Base-by-base conservation (phyloP, 352 stramenopile species). In the Phytophthora capsici region DNA sequence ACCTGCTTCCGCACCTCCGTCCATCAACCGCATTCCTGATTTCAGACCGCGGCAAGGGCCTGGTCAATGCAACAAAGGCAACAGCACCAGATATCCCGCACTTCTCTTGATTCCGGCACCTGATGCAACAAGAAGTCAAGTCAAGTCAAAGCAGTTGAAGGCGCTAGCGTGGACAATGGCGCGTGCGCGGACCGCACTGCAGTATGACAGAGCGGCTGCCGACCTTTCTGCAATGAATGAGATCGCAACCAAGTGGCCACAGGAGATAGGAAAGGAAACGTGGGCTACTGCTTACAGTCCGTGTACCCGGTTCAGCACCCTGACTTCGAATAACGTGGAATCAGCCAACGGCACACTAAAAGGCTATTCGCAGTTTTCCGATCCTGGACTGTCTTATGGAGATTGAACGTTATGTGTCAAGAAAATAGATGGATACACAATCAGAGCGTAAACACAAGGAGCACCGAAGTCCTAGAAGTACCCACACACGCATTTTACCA, bases 371-470 rank as follows among this genome's bases (percentile, higher is more conserved):
- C 26, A 45, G 46, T 8, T 9, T 53, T 53, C 46, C 22, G 20
- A 53, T 53, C 46, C n/a, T 53, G 12, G 46, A 53, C 26, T 53
- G 46, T 38, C 26, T 53, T 14, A 53, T 53, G 26, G 46, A 53
- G 26, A 53, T 53, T 22, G 46, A 53, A 38, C 46, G 25, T 17
- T 53, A 53, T 16, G 46, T 53, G 46, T 25, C 46, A 53, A 53
- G 26, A 38, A 53, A 53, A 26, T 36, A 1, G 26, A 53, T 36
- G 22, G 46, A 53, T n/a, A n/a, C n/a, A n/a, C n/a, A n/a, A n/a
- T n/a, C n/a, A n/a, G n/a, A n/a, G n/a, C n/a, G n/a, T n/a, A n/a
- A n/a, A n/a, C n/a, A n/a, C n/a, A n/a, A n/a, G n/a, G n/a, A n/a
- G n/a, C n/a, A n/a, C n/a, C n/a, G n/a, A n/a, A n/a, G n/a, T n/a